Percentiles rank a stretch among this genome's conserved stretches.
Conservation (phyloP, 345 rosid genomes). For the Salix exigua region DNA sequence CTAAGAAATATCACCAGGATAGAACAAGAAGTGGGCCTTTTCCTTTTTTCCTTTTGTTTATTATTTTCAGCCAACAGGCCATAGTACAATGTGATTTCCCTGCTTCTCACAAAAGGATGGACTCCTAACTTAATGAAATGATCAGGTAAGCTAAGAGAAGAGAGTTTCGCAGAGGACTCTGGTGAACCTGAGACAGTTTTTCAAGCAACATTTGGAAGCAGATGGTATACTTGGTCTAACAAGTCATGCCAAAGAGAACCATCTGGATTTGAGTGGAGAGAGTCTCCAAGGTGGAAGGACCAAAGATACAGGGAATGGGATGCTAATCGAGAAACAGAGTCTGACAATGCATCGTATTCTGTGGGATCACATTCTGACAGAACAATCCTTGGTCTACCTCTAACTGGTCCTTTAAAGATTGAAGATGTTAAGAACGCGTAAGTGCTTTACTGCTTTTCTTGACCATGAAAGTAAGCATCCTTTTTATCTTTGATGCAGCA, state of each 20-base stretch:
- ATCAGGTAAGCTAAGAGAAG: slow-evolving; percentile 44
- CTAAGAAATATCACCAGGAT: slow-evolving; percentile 29
- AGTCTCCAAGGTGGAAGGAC: slow-evolving; percentile 41
- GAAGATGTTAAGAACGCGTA: slow-evolving; percentile 85
- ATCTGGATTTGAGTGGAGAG: slow-evolving; percentile 64
- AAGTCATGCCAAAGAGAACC: slow-evolving; percentile 28
- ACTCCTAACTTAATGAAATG: background rate
- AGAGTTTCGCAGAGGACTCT: slow-evolving; percentile 34
- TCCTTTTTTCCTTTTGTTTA: slow-evolving; percentile 1
- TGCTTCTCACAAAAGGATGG: too few relatives aligned
- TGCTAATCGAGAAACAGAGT: slow-evolving; percentile 32
- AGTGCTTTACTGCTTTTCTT: slow-evolving; percentile 16
- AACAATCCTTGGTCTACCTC: slow-evolving; percentile 59
- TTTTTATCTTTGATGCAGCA: background rate
- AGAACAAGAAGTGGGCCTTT: slow-evolving; percentile 41
- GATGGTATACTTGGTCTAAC: slow-evolving; percentile 50
- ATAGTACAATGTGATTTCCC: too few relatives aligned
- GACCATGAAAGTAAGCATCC: slow-evolving; percentile 1
- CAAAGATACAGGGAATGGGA: slow-evolving; percentile 40
- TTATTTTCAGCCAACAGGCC: background rate
- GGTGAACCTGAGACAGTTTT: slow-evolving; percentile 41
- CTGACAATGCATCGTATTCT: slow-evolving; percentile 33
- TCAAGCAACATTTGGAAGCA: slow-evolving; percentile 47
- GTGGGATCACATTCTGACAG: slow-evolving; percentile 64
- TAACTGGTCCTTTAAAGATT: slow-evolving; percentile 52